Conservation (phyloP, 768 basidiomycete genomes). For the Naganishia vaughanmartiniae region DNA sequence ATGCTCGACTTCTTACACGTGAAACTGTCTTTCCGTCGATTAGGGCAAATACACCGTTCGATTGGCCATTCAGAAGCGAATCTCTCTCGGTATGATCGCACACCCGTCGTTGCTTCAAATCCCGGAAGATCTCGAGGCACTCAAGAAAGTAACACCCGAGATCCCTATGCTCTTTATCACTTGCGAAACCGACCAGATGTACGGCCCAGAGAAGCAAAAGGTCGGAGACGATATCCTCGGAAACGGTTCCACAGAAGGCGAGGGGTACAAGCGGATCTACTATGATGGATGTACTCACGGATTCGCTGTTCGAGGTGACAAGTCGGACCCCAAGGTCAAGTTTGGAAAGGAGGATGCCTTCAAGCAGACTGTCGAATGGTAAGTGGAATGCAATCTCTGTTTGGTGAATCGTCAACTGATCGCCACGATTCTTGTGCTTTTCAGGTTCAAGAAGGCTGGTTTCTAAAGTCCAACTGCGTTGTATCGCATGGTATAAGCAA, state of each 20-base stretch:
- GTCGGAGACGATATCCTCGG: constrained; percentile 60
- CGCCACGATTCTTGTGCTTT: no score
- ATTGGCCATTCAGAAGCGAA: constrained; percentile 61
- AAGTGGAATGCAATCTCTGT: not conserved
- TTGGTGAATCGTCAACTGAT: no score
- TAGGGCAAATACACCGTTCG: constrained; percentile 63
- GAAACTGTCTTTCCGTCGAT: constrained; percentile 3
- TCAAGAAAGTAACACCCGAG: constrained; percentile 51
- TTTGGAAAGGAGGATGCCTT: constrained; percentile 67
- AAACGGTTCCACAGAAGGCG: constrained; percentile 42
- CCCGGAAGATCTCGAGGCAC: constrained; percentile 65
- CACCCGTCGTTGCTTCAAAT: constrained; percentile 66
- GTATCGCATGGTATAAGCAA: not conserved
- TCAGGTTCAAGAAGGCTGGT: constrained; percentile 9
- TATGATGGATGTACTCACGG: constrained; percentile 62
- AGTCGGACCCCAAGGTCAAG: constrained; percentile 54
- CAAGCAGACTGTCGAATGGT: constrained; percentile 61
- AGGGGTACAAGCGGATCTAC: constrained; percentile 54
- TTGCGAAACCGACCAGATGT: constrained; percentile 53
- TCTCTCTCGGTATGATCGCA: constrained; percentile 58
- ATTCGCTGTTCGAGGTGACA: constrained; percentile 55
- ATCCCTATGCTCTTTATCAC: constrained; percentile 68
- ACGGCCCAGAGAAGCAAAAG: constrained; percentile 57
- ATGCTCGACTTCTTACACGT: not conserved
- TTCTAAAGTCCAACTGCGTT: not conserved